Base-by-base conservation (phyloP, 208 protist species). In the Borovskyia barvae region DNA sequence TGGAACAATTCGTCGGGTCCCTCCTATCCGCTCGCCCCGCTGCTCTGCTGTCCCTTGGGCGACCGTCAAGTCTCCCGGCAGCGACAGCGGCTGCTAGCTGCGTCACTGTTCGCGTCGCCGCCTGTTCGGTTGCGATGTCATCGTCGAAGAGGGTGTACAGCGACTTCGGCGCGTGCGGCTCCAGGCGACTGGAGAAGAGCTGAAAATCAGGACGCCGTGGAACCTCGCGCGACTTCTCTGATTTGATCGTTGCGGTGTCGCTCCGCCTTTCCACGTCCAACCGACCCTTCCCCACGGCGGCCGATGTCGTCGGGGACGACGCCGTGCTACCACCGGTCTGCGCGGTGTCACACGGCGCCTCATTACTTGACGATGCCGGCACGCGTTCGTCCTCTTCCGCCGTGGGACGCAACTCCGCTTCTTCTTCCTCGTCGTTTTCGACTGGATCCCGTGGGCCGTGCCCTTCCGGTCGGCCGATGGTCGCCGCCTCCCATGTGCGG, bases 131-230 rank as follows among this genome's bases (percentile, higher is more conserved):
- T 26, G 14, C 49, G 5, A 12, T 24, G 48, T 70, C 72, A 35
- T 64, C 55, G 9, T 72, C 58, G 46, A 73, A 77, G 24, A 77
- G 41, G 9, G 59, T 57, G 54, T 56, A 55, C 29, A 77, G 55
- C 5, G 64, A 66, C 20, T 69, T 29, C 20, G 72, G 65, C 26
- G 72, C 72, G 50, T 64, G 66, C 9, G 72, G 72, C 60, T 77
- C 72, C 20, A 77, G 59, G 0, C 64, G 72, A 2, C 58, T 65
- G 24, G 72, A 77, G 32, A 77, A 77, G n/a, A 65, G 54, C 7
- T 61, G 50, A n/a, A 77, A 77, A 17, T 59, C 69, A 0, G 72
- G 63, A 30, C 61, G 65, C n/a, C 47, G 69, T 3, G 69, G 69
- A 25, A 70, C 54, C 30, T 50, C 54, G n/a, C 33, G n/a, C 5